Evolutionary conservation across 768 basidiomycete species (phyloP), one percentile per base, ranked within the genome.

Genomic region (Lepiota venenata): DNA sequence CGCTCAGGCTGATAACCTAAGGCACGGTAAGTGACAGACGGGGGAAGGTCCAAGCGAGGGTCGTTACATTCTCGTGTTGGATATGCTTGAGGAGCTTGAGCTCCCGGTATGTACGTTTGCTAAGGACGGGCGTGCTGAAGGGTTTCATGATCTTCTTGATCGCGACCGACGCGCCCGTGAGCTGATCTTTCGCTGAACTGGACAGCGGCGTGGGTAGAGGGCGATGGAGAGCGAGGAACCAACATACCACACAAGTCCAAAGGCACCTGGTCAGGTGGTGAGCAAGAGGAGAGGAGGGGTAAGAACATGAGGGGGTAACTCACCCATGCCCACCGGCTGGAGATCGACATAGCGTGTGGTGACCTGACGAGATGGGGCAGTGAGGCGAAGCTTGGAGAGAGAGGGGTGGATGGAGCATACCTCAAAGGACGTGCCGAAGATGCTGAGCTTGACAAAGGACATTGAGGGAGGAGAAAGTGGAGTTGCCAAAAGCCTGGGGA

Each of bases 91-190:
- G 80, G 39, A 99, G 81, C 73, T 99, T 99, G 64, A 99, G 81
- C 74, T 99, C 97, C 57, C 97, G 83, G 71, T 98, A 98, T 1
- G 97, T 99, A 59, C 97, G 81, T 74, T 98, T 98, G 71, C 87
- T 88, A 63, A 99, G 79, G n/a, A 99, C 97, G 16, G 97, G 95
- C 5, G 97, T 98, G 68, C 89, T 91, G 76, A 99, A 99, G 6
- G 97, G 97, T 71, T 99, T 99, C 96, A 98, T 98, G 78, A 98
- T 99, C 85, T 98, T 98, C 84, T 99, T 99, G 77, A 99, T 95
- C 65, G 97, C 97, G 54, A 96, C 95, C 15, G 92, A 90, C 43
- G 93, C 83, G 39, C 85, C 89, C 8, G 93, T 96, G 51, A 98
- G 83, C 71, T 98, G 95, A 69, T 96, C 91, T 71, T 94, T 95